Evolutionary conservation across 75 land plant genomes (phyloP).

Genomic region (Chamaecyparis obtusa): DNA sequence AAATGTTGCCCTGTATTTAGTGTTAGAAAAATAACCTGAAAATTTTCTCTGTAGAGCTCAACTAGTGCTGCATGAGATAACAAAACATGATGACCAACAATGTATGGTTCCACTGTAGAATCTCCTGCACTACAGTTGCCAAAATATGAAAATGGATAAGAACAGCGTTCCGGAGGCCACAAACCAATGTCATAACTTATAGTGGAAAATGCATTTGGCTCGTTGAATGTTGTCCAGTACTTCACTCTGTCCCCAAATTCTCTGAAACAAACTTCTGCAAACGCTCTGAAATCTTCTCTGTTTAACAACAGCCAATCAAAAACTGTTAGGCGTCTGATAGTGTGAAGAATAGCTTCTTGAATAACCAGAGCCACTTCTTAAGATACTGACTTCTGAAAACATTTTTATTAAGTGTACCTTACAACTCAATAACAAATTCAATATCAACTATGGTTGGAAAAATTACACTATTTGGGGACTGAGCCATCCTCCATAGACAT

Average conservation of each 20-base stretch:
- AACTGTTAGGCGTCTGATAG: neutral
- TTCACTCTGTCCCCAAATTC: slow-evolving; percentile 18
- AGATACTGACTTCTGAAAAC: neutral
- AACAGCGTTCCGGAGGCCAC: neutral
- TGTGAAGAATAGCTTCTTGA: neutral
- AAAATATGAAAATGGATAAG: neutral
- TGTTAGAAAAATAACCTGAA: slow-evolving; percentile 14
- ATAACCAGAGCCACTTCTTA: neutral
- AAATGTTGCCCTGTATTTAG: neutral
- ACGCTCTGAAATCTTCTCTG: slow-evolving; percentile 57
- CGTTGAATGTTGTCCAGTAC: neutral
- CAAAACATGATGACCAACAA: slow-evolving; percentile 49
- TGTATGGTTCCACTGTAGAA: slow-evolving; percentile 64
- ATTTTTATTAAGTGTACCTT: neutral
- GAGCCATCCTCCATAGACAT: slow-evolving; percentile 69
- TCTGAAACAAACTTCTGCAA: slow-evolving; percentile 60
- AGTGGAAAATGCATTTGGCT: neutral
- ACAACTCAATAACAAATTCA: neutral
- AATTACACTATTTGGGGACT: slow-evolving; percentile 50
- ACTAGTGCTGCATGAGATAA: slow-evolving; percentile 19
- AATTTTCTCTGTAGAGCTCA: slow-evolving; percentile 24
- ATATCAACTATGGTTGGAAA: neutral
- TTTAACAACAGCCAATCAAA: neutral
- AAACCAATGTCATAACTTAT: neutral
- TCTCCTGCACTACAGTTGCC: slow-evolving; percentile 46